These are phyloP conservation scores for Agrocybe praecox DNA, from an alignment of 768 basidiomycete genomes.

Conservation along the genomic window DNA sequence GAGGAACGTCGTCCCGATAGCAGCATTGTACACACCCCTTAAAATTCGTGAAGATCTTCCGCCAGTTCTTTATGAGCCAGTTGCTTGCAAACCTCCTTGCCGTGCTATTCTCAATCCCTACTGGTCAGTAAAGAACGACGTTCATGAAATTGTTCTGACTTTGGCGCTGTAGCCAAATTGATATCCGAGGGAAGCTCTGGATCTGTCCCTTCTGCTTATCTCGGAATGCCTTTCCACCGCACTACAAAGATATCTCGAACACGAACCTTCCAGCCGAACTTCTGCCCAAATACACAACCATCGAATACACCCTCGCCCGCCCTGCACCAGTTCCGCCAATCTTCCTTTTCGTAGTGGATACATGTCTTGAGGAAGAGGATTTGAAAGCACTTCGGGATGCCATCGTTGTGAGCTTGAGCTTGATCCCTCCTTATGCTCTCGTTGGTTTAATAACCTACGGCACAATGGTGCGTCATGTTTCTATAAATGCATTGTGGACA, in stretches of 20 bases:
- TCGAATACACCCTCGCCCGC: constrained; percentile 97
- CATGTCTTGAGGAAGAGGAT: constrained; percentile 94
- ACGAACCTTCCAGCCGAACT: constrained; percentile 97
- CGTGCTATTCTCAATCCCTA: constrained; percentile 97
- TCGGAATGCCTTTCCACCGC: constrained; percentile 96
- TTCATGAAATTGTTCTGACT: not conserved
- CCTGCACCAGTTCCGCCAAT: constrained; percentile 92
- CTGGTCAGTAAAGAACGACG: constrained; percentile 58
- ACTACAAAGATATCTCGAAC: constrained; percentile 98
- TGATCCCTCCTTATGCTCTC: constrained; percentile 92
- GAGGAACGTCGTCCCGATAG: constrained; percentile 96
- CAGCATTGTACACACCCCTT: constrained; percentile 94
- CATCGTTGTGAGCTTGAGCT: constrained; percentile 88
- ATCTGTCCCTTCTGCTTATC: constrained; percentile 99
- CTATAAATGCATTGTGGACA: not conserved
- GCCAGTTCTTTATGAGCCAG: constrained; percentile 96
- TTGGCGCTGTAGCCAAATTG: constrained; percentile 77
- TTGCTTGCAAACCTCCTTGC: constrained; percentile 97
- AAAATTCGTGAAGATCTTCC: constrained; percentile 94
- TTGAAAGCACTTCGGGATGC: constrained; percentile 94
- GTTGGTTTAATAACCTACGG: constrained; percentile 97
- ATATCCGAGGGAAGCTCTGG: constrained; percentile 98
- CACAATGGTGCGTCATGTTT: constrained; percentile 78
- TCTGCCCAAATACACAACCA: constrained; percentile 97
- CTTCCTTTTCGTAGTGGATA: constrained; percentile 97